A percentile compares a stretch with the other conserved stretches of the same genome.
phyloP scores from a whole-genome alignment of 306 rosid species.

The Ochetophila trinervis region DNA sequence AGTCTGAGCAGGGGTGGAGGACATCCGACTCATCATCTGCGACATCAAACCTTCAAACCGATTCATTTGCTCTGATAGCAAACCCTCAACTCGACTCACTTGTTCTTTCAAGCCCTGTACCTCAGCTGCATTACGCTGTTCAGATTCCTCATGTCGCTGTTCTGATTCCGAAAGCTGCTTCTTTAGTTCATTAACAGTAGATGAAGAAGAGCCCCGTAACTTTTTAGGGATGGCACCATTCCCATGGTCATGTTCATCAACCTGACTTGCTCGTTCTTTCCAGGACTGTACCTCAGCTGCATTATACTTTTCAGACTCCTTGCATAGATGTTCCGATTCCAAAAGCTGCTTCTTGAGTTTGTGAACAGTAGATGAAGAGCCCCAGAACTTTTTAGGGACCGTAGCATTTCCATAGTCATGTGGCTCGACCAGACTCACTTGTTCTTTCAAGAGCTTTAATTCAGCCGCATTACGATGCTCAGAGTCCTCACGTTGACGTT shows the following conservation, averaged over 20 bases:
- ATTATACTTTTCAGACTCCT: too few species aligned
- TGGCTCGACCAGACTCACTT: background rate
- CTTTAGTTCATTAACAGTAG: conserved; percentile 1
- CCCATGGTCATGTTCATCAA: background rate
- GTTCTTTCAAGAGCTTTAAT: too few species aligned
- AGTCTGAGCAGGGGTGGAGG: background rate
- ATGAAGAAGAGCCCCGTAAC: conserved; percentile 1
- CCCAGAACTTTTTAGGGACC: background rate
- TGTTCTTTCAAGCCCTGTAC: conserved; percentile 9
- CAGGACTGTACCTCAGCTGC: too few species aligned
- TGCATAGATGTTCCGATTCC: too few species aligned
- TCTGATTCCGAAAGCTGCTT: conserved; percentile 7
- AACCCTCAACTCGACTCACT: conserved; percentile 18
- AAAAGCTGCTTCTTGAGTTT: too few species aligned
- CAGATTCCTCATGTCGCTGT: conserved; percentile 6
- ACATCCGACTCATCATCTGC: conserved; percentile 7
- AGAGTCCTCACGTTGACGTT: too few species aligned
- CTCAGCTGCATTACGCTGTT: conserved; percentile 10
- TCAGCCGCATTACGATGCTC: too few species aligned
- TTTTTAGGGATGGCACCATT: conserved; percentile 1
- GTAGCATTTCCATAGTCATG: conserved; percentile 4
- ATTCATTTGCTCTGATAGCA: conserved; percentile 11
- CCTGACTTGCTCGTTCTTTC: too few species aligned
- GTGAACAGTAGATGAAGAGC: too few species aligned
- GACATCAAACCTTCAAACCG: conserved; percentile 7